Conservation (phyloP, 495 filamentous ascomycete species). For the Aspergillus sparsus region DNA sequence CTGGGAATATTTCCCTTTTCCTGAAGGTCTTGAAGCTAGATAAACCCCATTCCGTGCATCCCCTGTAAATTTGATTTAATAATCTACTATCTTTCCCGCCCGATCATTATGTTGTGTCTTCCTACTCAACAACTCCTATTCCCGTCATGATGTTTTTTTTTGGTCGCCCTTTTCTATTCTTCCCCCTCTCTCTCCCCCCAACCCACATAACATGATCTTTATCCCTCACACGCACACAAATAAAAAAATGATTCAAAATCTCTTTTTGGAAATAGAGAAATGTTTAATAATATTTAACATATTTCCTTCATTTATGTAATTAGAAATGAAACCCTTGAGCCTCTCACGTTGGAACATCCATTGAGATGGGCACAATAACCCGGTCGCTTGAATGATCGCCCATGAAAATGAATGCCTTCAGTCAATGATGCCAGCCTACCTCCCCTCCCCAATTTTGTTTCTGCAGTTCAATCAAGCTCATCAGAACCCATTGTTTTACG, state of each 20-base stretch:
- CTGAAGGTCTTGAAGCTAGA: not conserved
- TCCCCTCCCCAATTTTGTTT: slow-evolving; percentile 3
- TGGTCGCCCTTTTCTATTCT: not conserved
- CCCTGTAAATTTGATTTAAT: not conserved
- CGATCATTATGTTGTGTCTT: not conserved
- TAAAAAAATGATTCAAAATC: too few species aligned
- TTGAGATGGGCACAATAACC: too few species aligned
- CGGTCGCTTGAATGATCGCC: too few species aligned
- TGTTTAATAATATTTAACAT: too few species aligned
- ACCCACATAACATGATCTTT: not conserved
- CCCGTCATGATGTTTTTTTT: slow-evolving; percentile 9
- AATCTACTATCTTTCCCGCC: not conserved
- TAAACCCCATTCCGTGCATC: slow-evolving; percentile 1
- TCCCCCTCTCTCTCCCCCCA: not conserved
- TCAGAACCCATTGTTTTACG: slow-evolving; percentile 25
- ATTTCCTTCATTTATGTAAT: too few species aligned
- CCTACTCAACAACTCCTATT: not conserved
- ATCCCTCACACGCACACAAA: not conserved
- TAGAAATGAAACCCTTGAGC: too few species aligned
- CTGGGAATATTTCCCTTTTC: slow-evolving; percentile 3
- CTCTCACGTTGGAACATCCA: too few species aligned
- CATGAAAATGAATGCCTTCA: too few species aligned
- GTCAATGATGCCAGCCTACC: too few species aligned
- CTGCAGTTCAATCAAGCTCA: slow-evolving; percentile 34
- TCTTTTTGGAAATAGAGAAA: too few species aligned